A percentile compares a stretch with the other conserved stretches of the same genome.
phyloP scores from a whole-genome alignment of 257 asterid genomes.

The Solanum tarijense region DNA sequence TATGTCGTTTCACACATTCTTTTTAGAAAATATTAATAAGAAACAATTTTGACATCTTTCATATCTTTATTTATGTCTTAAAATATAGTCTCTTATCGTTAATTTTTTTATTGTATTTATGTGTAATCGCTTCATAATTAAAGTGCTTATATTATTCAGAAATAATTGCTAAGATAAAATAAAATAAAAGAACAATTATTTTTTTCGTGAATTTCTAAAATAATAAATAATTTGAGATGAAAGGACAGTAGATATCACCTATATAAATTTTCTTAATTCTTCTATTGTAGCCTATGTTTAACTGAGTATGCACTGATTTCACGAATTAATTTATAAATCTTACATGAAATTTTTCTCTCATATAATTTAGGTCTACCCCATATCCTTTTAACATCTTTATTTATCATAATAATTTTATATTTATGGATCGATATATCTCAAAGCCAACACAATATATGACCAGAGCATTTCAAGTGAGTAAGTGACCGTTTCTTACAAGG shows the following conservation, averaged over 20 bases:
- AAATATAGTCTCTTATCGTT: neutral
- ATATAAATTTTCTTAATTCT: neutral
- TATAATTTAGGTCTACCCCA: neutral
- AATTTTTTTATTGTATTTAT: too few relatives aligned
- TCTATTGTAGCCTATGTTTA: neutral
- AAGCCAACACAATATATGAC: neutral
- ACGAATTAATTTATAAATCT: neutral
- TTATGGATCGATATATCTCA: neutral
- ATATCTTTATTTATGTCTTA: neutral
- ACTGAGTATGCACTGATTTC: too few relatives aligned
- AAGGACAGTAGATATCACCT: neutral
- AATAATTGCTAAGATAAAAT: neutral
- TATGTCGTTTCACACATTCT: too few relatives aligned
- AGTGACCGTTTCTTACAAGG: neutral
- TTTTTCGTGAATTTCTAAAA: too few relatives aligned
- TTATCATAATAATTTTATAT: neutral
- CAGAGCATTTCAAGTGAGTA: neutral
- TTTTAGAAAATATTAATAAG: too few relatives aligned
- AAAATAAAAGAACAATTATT: rapidly evolving
- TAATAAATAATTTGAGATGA: neutral
- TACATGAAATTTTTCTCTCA: neutral
- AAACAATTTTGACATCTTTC: neutral
- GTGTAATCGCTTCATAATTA: neutral
- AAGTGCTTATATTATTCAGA: neutral
- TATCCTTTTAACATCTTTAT: neutral